phyloP scores from a whole-genome alignment of 805 yeast species.

The Brettanomyces nanus region DNA sequence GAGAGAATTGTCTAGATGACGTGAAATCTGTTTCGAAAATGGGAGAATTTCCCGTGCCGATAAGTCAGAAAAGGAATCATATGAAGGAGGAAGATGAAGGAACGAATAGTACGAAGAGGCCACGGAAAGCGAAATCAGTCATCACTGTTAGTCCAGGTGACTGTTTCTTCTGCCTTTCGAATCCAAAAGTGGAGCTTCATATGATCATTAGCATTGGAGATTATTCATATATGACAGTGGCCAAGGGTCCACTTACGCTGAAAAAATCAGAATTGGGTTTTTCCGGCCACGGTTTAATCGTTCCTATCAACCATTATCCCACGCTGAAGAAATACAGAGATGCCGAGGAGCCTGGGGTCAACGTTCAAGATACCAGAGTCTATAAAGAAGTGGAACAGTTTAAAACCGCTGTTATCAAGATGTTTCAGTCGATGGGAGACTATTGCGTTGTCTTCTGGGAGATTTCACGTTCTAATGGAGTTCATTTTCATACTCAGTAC shows the following conservation, averaged over 20 bases:
- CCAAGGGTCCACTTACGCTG: constrained; percentile 76
- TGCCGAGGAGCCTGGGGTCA: constrained; percentile 13
- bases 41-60: constrained; percentile 10
- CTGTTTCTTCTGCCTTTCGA: constrained; percentile 81
- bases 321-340: constrained; percentile 22
- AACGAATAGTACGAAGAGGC: background rate
- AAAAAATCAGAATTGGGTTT: constrained; percentile 39
- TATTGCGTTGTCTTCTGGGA: constrained; percentile 60
- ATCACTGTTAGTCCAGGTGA: constrained; percentile 40
- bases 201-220: constrained; percentile 73
- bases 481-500: constrained; percentile 74
- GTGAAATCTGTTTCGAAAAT: constrained; percentile 11
- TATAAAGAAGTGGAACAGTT: constrained; percentile 39
- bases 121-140: background rate
- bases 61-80: background rate
- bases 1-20: background rate
- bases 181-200: constrained; percentile 69
- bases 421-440: constrained; percentile 34
- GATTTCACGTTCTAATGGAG: constrained; percentile 51
- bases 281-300: constrained; percentile 75
- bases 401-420: constrained; percentile 38
- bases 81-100: no score
- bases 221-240: constrained; percentile 59
- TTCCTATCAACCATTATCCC: constrained; percentile 72
- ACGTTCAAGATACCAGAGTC: constrained; percentile 26